Conservation (phyloP, 2,329 filamentous ascomycete genomes). For the Colletotrichum trifolii region DNA sequence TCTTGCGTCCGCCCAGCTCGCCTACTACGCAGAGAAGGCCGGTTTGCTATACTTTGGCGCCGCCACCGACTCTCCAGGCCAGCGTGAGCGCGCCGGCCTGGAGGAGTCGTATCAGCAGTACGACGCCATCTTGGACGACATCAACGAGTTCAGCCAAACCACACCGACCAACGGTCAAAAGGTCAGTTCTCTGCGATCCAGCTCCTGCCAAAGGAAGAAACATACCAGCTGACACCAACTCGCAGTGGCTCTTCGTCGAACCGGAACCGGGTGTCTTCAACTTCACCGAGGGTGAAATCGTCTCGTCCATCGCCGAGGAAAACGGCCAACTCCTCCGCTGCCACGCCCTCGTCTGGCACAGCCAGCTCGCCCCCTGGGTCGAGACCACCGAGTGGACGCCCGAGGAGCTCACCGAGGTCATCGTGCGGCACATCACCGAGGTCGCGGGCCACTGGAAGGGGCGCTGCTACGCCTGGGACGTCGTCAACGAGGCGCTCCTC, state of each 20-base stretch:
- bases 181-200: conserved; percentile 39
- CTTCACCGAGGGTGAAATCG: conserved; percentile 67
- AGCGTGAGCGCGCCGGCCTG: conserved; percentile 55
- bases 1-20: conserved; percentile 51
- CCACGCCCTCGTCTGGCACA: conserved; percentile 64
- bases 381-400: conserved; percentile 62
- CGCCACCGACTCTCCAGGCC: conserved; percentile 63
- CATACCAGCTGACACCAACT: no score
- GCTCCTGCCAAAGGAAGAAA: no score
- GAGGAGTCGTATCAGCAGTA: conserved; percentile 65
- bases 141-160: conserved; percentile 69
- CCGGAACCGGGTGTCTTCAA: conserved; percentile 68
- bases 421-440: conserved; percentile 67
- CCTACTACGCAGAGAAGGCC: conserved; percentile 61
- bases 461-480: conserved; percentile 73
- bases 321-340: conserved; percentile 64
- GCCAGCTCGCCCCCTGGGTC: conserved; percentile 53
- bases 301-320: conserved; percentile 54
- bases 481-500: conserved; percentile 72
- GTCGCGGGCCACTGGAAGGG: conserved; percentile 68
- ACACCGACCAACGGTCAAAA: conserved; percentile 70
- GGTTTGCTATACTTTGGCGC: conserved; percentile 71
- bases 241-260: conserved; percentile 68
- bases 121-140: conserved; percentile 62
- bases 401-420: conserved; percentile 63